Evolutionary conservation across 176 grass and related monocot species (phyloP).

Genomic region (Oryza nivara): DNA sequence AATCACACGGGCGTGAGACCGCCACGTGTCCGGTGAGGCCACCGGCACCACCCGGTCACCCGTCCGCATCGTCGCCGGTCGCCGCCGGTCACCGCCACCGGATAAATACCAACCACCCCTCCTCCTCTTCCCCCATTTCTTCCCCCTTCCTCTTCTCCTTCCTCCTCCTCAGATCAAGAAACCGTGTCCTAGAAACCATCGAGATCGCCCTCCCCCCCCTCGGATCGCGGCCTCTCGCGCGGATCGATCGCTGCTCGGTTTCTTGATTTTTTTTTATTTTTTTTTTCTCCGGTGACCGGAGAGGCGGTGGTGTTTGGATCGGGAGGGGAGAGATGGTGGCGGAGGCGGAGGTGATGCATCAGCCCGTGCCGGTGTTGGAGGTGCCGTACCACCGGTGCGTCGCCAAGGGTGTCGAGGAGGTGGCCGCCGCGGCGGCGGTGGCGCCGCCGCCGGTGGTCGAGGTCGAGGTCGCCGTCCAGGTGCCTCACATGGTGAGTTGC

Average conservation of each 20-base stretch:
- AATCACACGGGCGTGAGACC: conserved; percentile 35
- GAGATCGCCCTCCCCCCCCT: conserved; percentile 8
- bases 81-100: conserved; percentile 49
- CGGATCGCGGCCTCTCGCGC: conserved; percentile 11
- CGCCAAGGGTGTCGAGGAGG: conserved; percentile 42
- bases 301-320: conserved; percentile 5
- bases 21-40: conserved; percentile 37
- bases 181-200: conserved; percentile 54
- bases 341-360: conserved; percentile 80
- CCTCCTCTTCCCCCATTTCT: conserved; percentile 13
- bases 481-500: conserved; percentile 64
- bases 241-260: conserved; percentile 32
- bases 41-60: conserved; percentile 38
- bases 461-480: conserved; percentile 31
- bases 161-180: conserved; percentile 51
- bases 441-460: conserved; percentile 13
- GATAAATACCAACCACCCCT: conserved; percentile 50
- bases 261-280: neutral
- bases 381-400: conserved; percentile 56
- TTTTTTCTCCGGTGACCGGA: conserved; percentile 7
- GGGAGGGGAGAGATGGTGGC: conserved; percentile 72
- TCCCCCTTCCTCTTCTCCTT: conserved; percentile 13
- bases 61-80: conserved; percentile 1
- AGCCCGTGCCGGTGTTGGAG: conserved; percentile 55
- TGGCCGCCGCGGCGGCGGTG: conserved; percentile 29